Conservation (phyloP, 345 rosid genomes). For the Excoecaria agallocha region DNA sequence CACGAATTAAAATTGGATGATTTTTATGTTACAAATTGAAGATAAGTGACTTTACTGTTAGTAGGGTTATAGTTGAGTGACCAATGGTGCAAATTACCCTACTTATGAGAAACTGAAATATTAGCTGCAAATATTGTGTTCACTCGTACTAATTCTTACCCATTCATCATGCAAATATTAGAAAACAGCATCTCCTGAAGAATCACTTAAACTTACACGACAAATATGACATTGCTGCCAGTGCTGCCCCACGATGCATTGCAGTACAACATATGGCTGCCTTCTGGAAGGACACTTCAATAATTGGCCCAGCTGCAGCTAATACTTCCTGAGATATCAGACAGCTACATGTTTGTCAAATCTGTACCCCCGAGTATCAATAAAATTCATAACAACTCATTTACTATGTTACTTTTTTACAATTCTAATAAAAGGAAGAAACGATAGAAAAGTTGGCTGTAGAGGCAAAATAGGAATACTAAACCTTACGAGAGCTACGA, state of each 20-base stretch:
- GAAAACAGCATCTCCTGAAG: neutral
- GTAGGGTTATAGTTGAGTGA: too few relatives aligned
- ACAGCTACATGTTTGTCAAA: constrained; percentile 17
- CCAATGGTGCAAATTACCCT: too few relatives aligned
- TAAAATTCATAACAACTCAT: neutral
- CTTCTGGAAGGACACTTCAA: constrained; percentile 90
- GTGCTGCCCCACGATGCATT: constrained; percentile 98
- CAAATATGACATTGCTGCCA: constrained; percentile 92
- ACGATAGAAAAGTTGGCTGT: neutral
- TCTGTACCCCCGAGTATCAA: constrained; percentile 8
- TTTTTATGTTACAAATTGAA: too few relatives aligned
- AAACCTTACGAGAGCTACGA: constrained; percentile 75
- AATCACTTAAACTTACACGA: constrained; percentile 51
- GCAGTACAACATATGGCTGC: constrained; percentile 98
- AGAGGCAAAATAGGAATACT: constrained; percentile 21
- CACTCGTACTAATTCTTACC: neutral
- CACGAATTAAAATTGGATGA: too few relatives aligned
- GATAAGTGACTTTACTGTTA: too few relatives aligned
- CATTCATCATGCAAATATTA: neutral
- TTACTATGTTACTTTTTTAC: neutral
- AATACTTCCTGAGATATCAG: constrained; percentile 59
- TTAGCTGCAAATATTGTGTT: too few relatives aligned
- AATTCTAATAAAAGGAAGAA: constrained; percentile 1
- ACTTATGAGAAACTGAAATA: too few relatives aligned
- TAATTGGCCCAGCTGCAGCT: constrained; percentile 69